Conservation (phyloP, 2,329 filamentous ascomycete species). For the Cladosporium oxysporum region DNA sequence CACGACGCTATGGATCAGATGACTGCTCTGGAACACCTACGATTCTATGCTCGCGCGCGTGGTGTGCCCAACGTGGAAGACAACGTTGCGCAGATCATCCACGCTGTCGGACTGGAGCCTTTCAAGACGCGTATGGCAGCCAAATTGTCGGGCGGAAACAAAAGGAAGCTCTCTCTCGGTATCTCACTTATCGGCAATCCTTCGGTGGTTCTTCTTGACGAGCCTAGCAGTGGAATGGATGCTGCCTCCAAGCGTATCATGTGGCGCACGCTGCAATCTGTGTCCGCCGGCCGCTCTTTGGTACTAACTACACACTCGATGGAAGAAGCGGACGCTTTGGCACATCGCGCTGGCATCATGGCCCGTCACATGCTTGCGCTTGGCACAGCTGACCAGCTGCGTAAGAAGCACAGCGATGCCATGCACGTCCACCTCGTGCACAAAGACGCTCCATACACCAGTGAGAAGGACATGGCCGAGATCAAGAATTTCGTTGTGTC, state of each 20-base stretch:
- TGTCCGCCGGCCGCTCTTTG: slow-evolving; percentile 75
- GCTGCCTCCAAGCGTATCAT: slow-evolving; percentile 88
- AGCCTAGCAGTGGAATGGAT: slow-evolving; percentile 86
- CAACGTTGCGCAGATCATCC: slow-evolving; percentile 77
- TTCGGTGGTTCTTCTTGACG: slow-evolving; percentile 81
- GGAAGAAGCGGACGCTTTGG: slow-evolving; percentile 91
- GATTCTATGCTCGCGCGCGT: slow-evolving; percentile 82
- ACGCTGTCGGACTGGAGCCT: slow-evolving; percentile 72
- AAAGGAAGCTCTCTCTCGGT: slow-evolving; percentile 84
- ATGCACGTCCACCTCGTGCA: slow-evolving; percentile 82
- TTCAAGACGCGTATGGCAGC: slow-evolving; percentile 75
- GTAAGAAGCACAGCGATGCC: slow-evolving; percentile 73
- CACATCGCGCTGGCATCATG: slow-evolving; percentile 81
- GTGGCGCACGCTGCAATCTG: slow-evolving; percentile 79
- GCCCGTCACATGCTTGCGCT: slow-evolving; percentile 82
- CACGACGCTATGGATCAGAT: slow-evolving; percentile 79
- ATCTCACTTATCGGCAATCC: slow-evolving; percentile 94
- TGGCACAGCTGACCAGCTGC: slow-evolving; percentile 71
- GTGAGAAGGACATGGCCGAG: slow-evolving; percentile 64
- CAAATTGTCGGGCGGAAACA: slow-evolving; percentile 85
- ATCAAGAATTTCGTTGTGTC: slow-evolving; percentile 66
- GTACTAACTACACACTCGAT: slow-evolving; percentile 91
- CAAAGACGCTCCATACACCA: slow-evolving; percentile 71
- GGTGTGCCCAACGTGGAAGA: slow-evolving; percentile 74
- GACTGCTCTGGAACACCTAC: slow-evolving; percentile 83